Base-by-base conservation (phyloP, 331 rosid species). In the Prunus yedoensis region DNA sequence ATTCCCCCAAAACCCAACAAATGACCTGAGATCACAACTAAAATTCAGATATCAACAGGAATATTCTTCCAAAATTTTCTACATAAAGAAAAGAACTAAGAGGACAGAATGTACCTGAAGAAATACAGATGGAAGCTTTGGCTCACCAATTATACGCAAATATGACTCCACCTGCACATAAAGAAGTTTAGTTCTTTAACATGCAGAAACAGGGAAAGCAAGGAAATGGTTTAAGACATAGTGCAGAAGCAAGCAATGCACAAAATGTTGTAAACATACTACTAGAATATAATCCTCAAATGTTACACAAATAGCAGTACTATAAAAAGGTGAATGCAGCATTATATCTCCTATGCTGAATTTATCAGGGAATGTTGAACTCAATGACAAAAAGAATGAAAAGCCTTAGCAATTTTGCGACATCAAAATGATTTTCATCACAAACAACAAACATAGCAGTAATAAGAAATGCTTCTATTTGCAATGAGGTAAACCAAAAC, bases 1-100 rank as follows among this genome's bases (percentile, higher is more conserved):
- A 93, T 79, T 93, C 98, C 73, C 98, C 98, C 70, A 93, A 78
- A 83, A 93, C 93, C 98, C 98, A 93, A 78, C 98, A 93, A 74
- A 93, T 93, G 78, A 90, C 94, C 96, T 93, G 87, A 69, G 76
- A 87, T 80, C 81, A 83, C 63, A 68, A 74, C 68, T 53, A 76
- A 64, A 50, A 60, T 77, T 78, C 70, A 54, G 68, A 75, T 70
- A 70, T 50, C 65, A n/a, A 46, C 57, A 58, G 17, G 25, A 18
- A 4, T 9, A 74, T 66, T 70, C 49, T 62, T 51, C 68, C 27
- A 76, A 68, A 57, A 49, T 73, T 3, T 47, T 25, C 43, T 45
- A 58, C 1, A 35, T 43, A 43, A 47, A 68, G 16, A 18, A 12
- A 64, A 53, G 11, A 79, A 38, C 51, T 51, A 52, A 71, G 32